Evolutionary conservation across 768 basidiomycete species (phyloP).

Genomic region (Paxillus ammoniavirescens): DNA sequence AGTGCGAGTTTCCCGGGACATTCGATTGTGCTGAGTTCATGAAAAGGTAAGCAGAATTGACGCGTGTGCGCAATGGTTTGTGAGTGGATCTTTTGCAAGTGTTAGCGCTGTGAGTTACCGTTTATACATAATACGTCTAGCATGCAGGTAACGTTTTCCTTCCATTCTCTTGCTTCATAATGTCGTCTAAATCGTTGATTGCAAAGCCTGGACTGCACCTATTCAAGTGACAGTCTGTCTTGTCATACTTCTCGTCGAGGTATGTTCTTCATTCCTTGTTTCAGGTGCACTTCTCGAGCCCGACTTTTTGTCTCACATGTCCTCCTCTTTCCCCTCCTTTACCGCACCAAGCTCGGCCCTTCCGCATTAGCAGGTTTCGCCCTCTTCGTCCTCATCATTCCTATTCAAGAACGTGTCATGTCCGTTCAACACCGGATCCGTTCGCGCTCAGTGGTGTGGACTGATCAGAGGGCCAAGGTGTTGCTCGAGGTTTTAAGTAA

Average conservation of each 20-base stretch:
- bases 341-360: constrained; percentile 52
- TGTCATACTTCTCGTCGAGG: constrained; percentile 58
- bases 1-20: constrained; percentile 15
- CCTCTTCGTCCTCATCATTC: constrained; percentile 59
- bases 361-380: constrained; percentile 71
- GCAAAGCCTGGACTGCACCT: constrained; percentile 62
- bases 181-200: neutral
- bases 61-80: constrained; percentile 70
- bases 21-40: neutral
- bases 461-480: constrained; percentile 60
- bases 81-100: constrained; percentile 33
- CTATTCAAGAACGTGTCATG: constrained; percentile 66
- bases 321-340: no score
- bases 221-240: constrained; percentile 62
- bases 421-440: constrained; percentile 53
- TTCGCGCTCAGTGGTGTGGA: constrained; percentile 56
- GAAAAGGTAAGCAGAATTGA: constrained; percentile 54
- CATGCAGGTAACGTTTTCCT: constrained; percentile 36
- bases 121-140: constrained; percentile 19
- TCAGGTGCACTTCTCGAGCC: no score
- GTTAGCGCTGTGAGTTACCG: neutral
- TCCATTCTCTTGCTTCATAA: neutral
- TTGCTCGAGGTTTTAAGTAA: constrained; percentile 63
- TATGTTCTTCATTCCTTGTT: constrained; percentile 20
- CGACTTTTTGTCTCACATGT: no score